Evolutionary conservation across 2,329 filamentous ascomycete genomes (phyloP).

Genomic region (Fusarium caatingaense): DNA sequence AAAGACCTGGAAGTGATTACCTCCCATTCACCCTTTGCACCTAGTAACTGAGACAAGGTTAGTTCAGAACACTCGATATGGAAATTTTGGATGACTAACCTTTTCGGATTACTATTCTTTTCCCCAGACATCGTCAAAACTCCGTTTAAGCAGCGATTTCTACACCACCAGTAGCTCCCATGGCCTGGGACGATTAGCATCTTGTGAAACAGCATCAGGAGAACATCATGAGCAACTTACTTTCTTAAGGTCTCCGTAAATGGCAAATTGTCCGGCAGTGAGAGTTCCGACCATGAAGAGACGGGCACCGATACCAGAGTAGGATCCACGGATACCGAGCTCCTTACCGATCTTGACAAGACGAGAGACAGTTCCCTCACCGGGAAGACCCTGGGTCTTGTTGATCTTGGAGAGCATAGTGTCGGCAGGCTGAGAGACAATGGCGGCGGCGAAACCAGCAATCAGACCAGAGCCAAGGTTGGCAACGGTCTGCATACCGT

Average conservation of each 20-base stretch:
- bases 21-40: neutral
- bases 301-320: conserved; percentile 82
- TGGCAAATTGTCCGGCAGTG: conserved; percentile 86
- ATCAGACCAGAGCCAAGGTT: conserved; percentile 73
- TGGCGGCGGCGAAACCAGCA: conserved; percentile 82
- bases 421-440: conserved; percentile 90
- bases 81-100: neutral
- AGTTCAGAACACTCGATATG: neutral
- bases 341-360: conserved; percentile 90
- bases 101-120: neutral
- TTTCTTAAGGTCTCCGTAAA: conserved; percentile 73
- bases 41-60: neutral
- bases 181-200: conserved; percentile 46
- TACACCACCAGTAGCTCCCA: conserved; percentile 80
- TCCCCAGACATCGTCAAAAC: conserved; percentile 7
- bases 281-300: conserved; percentile 74
- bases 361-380: conserved; percentile 83
- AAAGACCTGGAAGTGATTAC: neutral
- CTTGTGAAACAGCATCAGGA: too few relatives aligned
- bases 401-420: conserved; percentile 97
- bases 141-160: conserved; percentile 64
- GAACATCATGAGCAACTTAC: neutral
- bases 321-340: conserved; percentile 82
- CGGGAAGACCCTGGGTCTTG: conserved; percentile 89
- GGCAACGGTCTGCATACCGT: conserved; percentile 78